Evolutionary conservation across 371 early-diverging fungal genomes (phyloP), one percentile per base, ranked within the genome.

Genomic region (Parasitella parasitica): DNA sequence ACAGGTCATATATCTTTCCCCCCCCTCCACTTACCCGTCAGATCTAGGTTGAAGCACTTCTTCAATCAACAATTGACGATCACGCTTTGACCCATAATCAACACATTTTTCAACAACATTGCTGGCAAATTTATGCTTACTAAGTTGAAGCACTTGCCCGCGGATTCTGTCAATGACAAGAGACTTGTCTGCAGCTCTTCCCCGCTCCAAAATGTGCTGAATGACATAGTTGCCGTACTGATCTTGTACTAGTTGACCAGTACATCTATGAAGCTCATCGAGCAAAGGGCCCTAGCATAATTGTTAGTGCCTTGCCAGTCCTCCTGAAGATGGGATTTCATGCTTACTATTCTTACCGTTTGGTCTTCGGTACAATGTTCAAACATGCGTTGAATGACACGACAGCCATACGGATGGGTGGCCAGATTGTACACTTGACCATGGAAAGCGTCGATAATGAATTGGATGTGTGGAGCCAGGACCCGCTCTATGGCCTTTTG

Each of bases 401-500:
- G 90, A 75, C 99, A 99, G 7, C 99, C 99, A 72, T 99, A 99
- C 20, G 98, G 96, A 72, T 99, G 99, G 0, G 97, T 99, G 2
- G 99, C 98, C 28, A 99, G 81, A 24, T 88, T 83, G 65, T 94
- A 93, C 0, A 97, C 95, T 78, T 99, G 98, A 0, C 97, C 94
- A 59, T 96, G 91, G 83, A 99, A 99, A 22, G 96, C 92, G 64
- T 95, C 92, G 64, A 99, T 95, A 64, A 99, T 93, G 69, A 98
- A 99, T 69, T 91, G 89, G 63, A 96, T 94, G 69, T 95, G 91
- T 64, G 92, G 89, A 11, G 95, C 89, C 38, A 93, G 92, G 9
- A 97, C 93, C n/a, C 96, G 89, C 73, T 99, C 99, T 61, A 99
- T 97, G 20, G 97, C 97, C 64, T 99, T 99, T 78, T 99, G 99